Base-by-base conservation (phyloP, 192 early-diverging fungal species). In the Coemansia sp. region DNA sequence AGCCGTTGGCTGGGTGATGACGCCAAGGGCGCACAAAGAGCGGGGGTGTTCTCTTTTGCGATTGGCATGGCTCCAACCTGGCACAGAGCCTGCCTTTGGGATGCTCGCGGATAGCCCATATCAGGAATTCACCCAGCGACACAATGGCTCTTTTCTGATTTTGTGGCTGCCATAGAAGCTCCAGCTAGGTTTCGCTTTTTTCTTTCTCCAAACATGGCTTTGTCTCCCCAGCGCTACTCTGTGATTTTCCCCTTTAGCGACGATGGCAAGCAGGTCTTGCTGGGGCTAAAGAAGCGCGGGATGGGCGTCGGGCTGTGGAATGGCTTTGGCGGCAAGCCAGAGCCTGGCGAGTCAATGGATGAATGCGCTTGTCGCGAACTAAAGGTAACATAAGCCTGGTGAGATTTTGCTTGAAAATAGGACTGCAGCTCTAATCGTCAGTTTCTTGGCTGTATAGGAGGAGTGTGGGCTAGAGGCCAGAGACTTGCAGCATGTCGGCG, bases 271-370 rank as follows among this genome's bases (percentile, higher is more conserved):
- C 47, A 83, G 75, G 76, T 92, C 37, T 79, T 91, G 13, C 85
- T 93, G 18, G 90, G 91, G 0, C 79, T 88, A 65, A 93, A 93
- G 75, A 93, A 93, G 68, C 86, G 90, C 10, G 91, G 91, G 0
- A 88, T 93, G 74, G 90, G 91, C 39, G 77, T 72, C 20, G 85
- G 86, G 16, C 79, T 83, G 28, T 90, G 82, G 82, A 92, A 91
- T 35, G 89, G 91, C 6, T 93, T 93, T 67, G 91, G 91, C 33
- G 91, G 91, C 18, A 93, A 93, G 66, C 76, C 87, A 3, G 90
- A 93, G 48, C 38, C 70, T 6, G 86, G 84, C 18, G 90, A 93
- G 65, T 88, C 89, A 3, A 68, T 89, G 7, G 64, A 77, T 26
- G 61, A 88, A 56, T 88, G 86, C 39, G 88, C 91, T 1, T 57